These are phyloP conservation scores for Xerocomellus amylosporus DNA, from an alignment of 768 basidiomycete genomes.

Conservation along the genomic window DNA sequence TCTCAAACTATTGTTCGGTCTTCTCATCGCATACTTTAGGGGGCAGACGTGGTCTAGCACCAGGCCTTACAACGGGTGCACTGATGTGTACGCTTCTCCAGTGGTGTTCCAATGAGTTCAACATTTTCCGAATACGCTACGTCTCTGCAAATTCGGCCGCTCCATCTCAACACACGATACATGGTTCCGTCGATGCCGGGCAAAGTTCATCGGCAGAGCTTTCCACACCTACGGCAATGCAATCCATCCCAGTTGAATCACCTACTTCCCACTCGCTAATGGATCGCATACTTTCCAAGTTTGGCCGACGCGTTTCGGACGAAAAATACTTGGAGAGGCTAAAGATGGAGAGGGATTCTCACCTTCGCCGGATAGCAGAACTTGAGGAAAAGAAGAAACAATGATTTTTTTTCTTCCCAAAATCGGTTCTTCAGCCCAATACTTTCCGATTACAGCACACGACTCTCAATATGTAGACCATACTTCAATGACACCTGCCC, in stretches of 20 bases:
- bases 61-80: conserved; percentile 61
- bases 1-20: neutral
- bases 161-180: neutral
- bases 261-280: conserved; percentile 18
- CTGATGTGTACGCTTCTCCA: conserved; percentile 62
- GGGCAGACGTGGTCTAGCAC: conserved; percentile 52
- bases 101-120: conserved; percentile 66
- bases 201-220: conserved; percentile 1
- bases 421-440: neutral
- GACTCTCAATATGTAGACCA: conserved; percentile 37
- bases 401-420: neutral
- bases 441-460: neutral
- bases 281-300: conserved; percentile 37
- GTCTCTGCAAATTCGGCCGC: conserved; percentile 35
- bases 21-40: conserved; percentile 40
- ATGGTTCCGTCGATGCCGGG: neutral
- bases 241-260: conserved; percentile 14
- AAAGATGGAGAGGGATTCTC: conserved; percentile 51
- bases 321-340: conserved; percentile 67
- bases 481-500: conserved; percentile 62
- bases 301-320: conserved; percentile 53
- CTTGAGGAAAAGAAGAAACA: conserved; percentile 42
- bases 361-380: conserved; percentile 56
- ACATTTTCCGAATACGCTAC: conserved; percentile 57
- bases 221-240: conserved; percentile 2